Conservation (phyloP, 2,329 filamentous ascomycete species). For the Aspergillus hiratsukae region DNA sequence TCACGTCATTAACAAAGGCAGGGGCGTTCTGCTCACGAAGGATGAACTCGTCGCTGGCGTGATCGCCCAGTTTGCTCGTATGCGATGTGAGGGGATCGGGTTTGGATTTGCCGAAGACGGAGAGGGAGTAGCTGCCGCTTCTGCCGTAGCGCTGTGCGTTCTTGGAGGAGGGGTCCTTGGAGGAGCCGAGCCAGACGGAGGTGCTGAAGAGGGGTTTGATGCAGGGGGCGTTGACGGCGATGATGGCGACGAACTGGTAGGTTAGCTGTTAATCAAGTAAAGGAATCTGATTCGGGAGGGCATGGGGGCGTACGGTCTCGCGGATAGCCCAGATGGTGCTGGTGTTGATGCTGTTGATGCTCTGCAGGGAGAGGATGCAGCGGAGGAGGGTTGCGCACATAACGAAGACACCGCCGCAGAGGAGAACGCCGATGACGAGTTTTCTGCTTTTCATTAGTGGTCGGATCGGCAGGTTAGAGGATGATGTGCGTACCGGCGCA, state of each 20-base stretch:
- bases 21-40: slow-evolving; percentile 1
- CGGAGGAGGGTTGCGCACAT: slow-evolving; percentile 42
- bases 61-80: not conserved
- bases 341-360: slow-evolving; percentile 35
- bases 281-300: not conserved
- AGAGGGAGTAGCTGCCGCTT: slow-evolving; percentile 8
- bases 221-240: slow-evolving; percentile 41
- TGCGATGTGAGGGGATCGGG: slow-evolving; percentile 4
- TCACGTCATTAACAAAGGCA: not conserved
- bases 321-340: slow-evolving; percentile 43
- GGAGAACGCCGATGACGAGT: slow-evolving; percentile 35
- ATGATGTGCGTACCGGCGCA: slow-evolving; percentile 20
- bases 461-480: not conserved
- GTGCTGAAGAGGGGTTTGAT: slow-evolving; percentile 40
- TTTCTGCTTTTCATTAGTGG: slow-evolving; percentile 22
- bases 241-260: slow-evolving; percentile 41
- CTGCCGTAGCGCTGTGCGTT: not conserved
- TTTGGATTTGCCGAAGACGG: slow-evolving; percentile 5
- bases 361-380: slow-evolving; percentile 36
- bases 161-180: slow-evolving; percentile 6
- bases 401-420: slow-evolving; percentile 44
- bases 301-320: slow-evolving; percentile 35
- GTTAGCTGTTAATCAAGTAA: not conserved
- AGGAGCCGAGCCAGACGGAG: slow-evolving; percentile 12
- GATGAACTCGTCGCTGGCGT: slow-evolving; percentile 11